These are phyloP conservation scores for Colletotrichum chrysophilum DNA, from an alignment of 2,329 filamentous ascomycete genomes.

Conservation along the genomic window DNA sequence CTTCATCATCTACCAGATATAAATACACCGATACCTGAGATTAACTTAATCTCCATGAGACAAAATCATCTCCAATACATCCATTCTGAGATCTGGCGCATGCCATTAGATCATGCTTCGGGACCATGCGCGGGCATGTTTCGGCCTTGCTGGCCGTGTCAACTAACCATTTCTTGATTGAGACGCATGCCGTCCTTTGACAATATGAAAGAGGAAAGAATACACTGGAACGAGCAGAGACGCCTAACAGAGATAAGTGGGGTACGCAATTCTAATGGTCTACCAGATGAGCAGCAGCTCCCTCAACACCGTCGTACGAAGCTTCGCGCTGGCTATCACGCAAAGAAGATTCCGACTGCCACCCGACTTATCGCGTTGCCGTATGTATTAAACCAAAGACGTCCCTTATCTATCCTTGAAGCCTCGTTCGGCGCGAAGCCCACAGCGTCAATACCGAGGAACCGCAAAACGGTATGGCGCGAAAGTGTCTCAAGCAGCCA, in stretches of 20 bases:
- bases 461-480: neutral
- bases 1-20: accelerated
- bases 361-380: neutral
- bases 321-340: neutral
- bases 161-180: neutral
- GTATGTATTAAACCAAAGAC: neutral
- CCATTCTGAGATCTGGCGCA: no score
- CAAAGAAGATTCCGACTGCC: neutral
- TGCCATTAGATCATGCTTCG: neutral
- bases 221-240: neutral
- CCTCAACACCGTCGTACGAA: neutral
- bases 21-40: neutral
- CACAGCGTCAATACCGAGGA: accelerated
- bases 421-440: neutral
- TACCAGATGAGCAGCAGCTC: neutral
- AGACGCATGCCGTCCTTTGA: no score
- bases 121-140: neutral
- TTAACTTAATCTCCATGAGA: accelerated
- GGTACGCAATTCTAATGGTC: neutral
- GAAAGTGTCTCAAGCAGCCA: neutral
- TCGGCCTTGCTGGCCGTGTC: neutral
- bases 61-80: neutral
- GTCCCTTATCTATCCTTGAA: neutral
- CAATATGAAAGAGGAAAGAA: neutral
- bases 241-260: neutral